Conservation (phyloP, 2,329 filamentous ascomycete genomes). For the Fusarium sp. region DNA sequence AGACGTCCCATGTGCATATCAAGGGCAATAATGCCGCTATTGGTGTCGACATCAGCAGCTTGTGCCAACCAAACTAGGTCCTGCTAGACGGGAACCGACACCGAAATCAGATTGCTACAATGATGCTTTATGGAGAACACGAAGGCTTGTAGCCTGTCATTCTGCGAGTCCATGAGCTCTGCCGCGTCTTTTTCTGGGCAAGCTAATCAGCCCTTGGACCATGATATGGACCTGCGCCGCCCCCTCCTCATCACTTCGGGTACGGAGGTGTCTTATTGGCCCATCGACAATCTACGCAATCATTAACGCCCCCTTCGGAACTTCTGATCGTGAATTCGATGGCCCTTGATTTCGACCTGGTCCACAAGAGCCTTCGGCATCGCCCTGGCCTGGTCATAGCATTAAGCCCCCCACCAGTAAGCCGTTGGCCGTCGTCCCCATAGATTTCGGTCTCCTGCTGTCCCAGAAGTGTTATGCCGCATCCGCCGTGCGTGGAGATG, state of each 20-base stretch:
- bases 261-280: conserved; percentile 47
- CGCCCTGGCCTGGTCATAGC: conserved; percentile 25
- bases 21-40: conserved; percentile 22
- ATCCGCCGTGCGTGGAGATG: conserved; percentile 43
- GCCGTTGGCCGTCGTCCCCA: conserved; percentile 29
- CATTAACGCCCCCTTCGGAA: conserved; percentile 34
- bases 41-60: conserved; percentile 25
- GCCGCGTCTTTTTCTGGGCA: conserved; percentile 27
- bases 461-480: conserved; percentile 40
- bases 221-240: conserved; percentile 31
- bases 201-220: conserved; percentile 28
- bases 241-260: conserved; percentile 46
- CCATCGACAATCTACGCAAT: conserved; percentile 35
- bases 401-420: conserved; percentile 24
- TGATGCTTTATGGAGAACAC: conserved; percentile 38
- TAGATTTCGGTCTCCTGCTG: conserved; percentile 30
- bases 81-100: conserved; percentile 40
- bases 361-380: conserved; percentile 33
- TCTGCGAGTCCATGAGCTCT: conserved; percentile 31
- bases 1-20: conserved; percentile 13
- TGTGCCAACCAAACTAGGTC: conserved; percentile 25
- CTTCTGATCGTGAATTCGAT: conserved; percentile 38
- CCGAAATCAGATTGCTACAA: conserved; percentile 32
- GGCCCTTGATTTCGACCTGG: conserved; percentile 31
- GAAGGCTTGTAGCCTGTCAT: conserved; percentile 36